Base-by-base conservation (phyloP, 2,329 filamentous ascomycete species). In the Cladosporium halotolerans region DNA sequence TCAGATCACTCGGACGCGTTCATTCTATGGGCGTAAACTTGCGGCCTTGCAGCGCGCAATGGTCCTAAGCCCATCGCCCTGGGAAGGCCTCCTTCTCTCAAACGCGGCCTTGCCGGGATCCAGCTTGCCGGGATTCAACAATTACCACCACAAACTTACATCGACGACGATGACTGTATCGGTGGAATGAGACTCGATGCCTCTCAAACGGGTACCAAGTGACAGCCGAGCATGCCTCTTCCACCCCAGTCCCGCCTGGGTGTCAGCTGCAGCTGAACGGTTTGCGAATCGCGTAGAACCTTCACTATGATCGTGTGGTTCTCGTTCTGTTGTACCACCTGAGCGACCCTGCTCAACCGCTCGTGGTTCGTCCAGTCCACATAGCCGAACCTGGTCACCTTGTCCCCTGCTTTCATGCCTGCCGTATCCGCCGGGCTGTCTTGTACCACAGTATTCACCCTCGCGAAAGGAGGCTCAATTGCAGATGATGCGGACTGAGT, bases 181-280 rank as follows among this genome's bases (percentile, higher is more conserved):
- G 36, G 36, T 40, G 13, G 36, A 2, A 6, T 42, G 53, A 4
- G 23, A 28, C 23, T 7, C 23, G 23, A 28, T 28, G 19, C 45
- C n/a, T 14, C n/a, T 79, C 75, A 95, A 53, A 95, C 61, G 23
- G 89, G 89, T 60, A 96, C 73, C 58, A 97, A 81, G 73, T 96
- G 91, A 69, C 92, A 99, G 52, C 92, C 92, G 63, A 99, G 74
- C 68, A 95, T 74, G 10, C 92, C 93, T 69, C 89, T 79, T 31
- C 93, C 93, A 60, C 92, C 92, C 92, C 93, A 99, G 66, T 91
- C 79, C 42, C 82, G 81, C 62, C 82, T 80, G 50, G 92, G 92
- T 45, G 78, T 88, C 58, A 99, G 73, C 58, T 81, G 83, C 63
- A 96, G 72, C 54, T 83, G 79, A 54, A 93, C 44, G 68, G 67